phyloP scores from a whole-genome alignment of 1,284 basidiomycete species.

The Phylloporus sp. region DNA sequence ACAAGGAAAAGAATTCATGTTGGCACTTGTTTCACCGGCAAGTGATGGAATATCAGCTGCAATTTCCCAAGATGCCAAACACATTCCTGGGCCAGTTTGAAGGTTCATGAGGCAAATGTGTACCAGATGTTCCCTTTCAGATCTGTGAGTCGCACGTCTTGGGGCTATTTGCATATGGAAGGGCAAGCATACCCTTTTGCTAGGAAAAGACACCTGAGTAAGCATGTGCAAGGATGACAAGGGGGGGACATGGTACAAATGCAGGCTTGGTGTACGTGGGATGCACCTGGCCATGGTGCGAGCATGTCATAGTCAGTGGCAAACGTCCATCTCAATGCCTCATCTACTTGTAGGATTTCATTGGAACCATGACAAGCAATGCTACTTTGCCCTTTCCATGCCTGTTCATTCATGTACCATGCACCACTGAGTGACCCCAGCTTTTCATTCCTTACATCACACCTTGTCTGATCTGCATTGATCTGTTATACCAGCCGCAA shows the following conservation, averaged over 20 bases:
- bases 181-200: conserved; percentile 62
- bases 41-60: conserved; percentile 13
- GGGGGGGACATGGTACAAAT: conserved; percentile 60
- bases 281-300: conserved; percentile 43
- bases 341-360: conserved; percentile 55
- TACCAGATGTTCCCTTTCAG: conserved; percentile 63
- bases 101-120: conserved; percentile 60
- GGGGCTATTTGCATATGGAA: no score
- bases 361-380: conserved; percentile 50
- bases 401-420: neutral
- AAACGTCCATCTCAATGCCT: conserved; percentile 37
- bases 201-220: conserved; percentile 50
- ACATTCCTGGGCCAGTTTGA: conserved; percentile 50
- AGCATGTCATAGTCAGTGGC: conserved; percentile 15
- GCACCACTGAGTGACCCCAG: no score
- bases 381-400: conserved; percentile 54
- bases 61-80: conserved; percentile 16
- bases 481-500: conserved; percentile 20
- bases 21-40: conserved; percentile 33
- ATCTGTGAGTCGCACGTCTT: conserved; percentile 38
- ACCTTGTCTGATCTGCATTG: conserved; percentile 19
- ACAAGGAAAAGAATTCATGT: conserved; percentile 36
- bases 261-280: conserved; percentile 65
- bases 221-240: conserved; percentile 67
- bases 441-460: conserved; percentile 11